Evolutionary conservation across 495 filamentous ascomycete species (phyloP).

Genomic region (Penicillium manginii): DNA sequence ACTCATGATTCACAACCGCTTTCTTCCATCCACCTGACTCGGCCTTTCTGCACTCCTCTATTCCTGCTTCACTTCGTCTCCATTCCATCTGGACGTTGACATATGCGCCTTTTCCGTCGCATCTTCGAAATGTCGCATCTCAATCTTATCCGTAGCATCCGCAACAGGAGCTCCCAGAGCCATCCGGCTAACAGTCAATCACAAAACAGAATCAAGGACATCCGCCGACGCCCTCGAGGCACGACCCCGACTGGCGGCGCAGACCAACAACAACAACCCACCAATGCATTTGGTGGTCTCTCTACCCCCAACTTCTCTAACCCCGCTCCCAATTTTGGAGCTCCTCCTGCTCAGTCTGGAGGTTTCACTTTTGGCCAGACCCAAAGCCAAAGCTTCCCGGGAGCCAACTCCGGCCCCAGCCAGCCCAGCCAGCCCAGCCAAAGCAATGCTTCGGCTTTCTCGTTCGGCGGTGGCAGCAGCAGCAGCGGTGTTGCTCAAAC

Average conservation of each 20-base stretch:
- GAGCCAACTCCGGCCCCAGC: constrained; percentile 31
- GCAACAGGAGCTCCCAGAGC: not conserved
- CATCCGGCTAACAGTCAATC: not conserved
- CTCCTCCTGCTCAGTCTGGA: constrained; percentile 35
- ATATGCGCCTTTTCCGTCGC: not conserved
- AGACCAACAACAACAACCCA: constrained; percentile 18
- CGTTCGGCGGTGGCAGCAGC: constrained; percentile 37
- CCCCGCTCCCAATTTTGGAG: constrained; percentile 32
- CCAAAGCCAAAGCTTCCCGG: constrained; percentile 53
- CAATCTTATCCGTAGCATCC: not conserved
- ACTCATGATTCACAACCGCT: no score
- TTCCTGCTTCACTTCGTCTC: no score
- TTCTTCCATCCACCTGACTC: no score
- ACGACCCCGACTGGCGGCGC: constrained; percentile 21
- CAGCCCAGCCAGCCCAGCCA: constrained; percentile 33
- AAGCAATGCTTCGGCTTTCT: constrained; percentile 39
- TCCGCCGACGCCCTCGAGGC: constrained; percentile 36
- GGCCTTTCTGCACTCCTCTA: no score
- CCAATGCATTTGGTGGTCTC: constrained; percentile 25
- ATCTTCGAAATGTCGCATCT: not conserved
- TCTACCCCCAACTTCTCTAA: constrained; percentile 31
- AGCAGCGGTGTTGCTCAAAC: constrained; percentile 11
- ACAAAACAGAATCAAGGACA: constrained; percentile 39
- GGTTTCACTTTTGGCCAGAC: constrained; percentile 52
- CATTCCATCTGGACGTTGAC: no score